Evolutionary conservation across 2,329 filamentous ascomycete genomes (phyloP).

Genomic region (Teratosphaeria destructans): DNA sequence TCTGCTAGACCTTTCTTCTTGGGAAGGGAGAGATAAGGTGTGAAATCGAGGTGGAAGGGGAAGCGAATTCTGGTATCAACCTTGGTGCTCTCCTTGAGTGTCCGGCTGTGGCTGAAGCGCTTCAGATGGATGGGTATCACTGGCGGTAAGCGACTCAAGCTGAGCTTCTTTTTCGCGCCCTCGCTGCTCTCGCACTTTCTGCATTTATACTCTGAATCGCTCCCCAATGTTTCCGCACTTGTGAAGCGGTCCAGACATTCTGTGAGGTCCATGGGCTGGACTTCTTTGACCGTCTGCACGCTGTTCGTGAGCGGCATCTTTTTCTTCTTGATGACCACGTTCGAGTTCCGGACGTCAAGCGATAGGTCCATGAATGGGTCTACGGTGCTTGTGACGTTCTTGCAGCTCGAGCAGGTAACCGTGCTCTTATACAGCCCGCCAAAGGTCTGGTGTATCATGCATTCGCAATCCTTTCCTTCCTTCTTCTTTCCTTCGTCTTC

Average conservation of each 20-base stretch:
- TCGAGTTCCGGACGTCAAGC: constrained; percentile 62
- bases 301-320: constrained; percentile 39
- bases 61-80: constrained; percentile 81
- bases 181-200: constrained; percentile 63
- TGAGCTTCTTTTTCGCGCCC: constrained; percentile 73
- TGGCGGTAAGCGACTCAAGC: constrained; percentile 74
- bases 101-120: constrained; percentile 28
- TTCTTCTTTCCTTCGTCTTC: constrained; percentile 36
- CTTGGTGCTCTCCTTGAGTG: constrained; percentile 70
- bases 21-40: constrained; percentile 61
- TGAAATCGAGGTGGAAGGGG: constrained; percentile 77
- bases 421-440: constrained; percentile 85
- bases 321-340: constrained; percentile 50
- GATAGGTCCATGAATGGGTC: constrained; percentile 89
- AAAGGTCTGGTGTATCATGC: constrained; percentile 89
- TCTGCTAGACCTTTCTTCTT: constrained; percentile 38
- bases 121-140: constrained; percentile 90
- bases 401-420: constrained; percentile 81
- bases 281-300: constrained; percentile 23
- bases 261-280: constrained; percentile 30
- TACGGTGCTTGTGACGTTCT: constrained; percentile 68
- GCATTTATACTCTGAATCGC: constrained; percentile 67
- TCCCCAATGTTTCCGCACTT: constrained; percentile 60
- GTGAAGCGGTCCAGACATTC: constrained; percentile 80
- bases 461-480: constrained; percentile 51